Base-by-base conservation (phyloP, 2,329 filamentous ascomycete species). In the Tolypocladium inflatum region DNA sequence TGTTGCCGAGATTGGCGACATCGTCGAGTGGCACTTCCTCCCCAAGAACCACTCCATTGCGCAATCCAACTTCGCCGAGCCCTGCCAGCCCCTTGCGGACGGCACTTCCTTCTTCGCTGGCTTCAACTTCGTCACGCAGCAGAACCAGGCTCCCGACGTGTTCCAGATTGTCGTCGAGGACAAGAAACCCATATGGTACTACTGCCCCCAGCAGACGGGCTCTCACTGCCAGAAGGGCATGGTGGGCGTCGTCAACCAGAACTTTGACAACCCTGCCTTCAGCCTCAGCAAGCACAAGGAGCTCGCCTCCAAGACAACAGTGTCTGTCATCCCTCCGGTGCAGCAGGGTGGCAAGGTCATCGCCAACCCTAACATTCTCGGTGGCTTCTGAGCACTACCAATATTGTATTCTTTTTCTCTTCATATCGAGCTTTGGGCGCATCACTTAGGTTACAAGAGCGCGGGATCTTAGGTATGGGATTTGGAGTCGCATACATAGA, bases 11-110 rank as follows among this genome's bases (percentile, higher is more conserved):
- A 58, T 75, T 9, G 81, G 80, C 59, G 78, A 81, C 60, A 62
- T 78, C 4, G 67, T 84, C 58, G 79, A 83, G 70, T 84, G 78
- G 72, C 77, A 80, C 65, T 84, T 79, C 73, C 76, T 76, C 61
- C 75, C 80, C 10, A 66, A 63, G 59, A 80, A 78, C 70, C 81
- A 83, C 74, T 76, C 75, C 21, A 71, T 83, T 48, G 73, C 64
- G 2, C 70, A 77, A 66, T 75, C 74, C 42, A 71, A 65, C 65
- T 78, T 78, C 60, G 71, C 61, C 56, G 62, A 70, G 51, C 76
- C 76, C 26, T 80, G 78, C 69, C 17, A 67, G 58, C 77, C 77
- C 2, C 67, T 74, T 13, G 65, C 66, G 55, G 69, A 69, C 60
- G 65, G 66, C 38, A 63, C 67, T 2, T 75, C 72, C 51, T 79